Conservation (phyloP, 352 stramenopile species). For the Phytophthora litchii region DNA sequence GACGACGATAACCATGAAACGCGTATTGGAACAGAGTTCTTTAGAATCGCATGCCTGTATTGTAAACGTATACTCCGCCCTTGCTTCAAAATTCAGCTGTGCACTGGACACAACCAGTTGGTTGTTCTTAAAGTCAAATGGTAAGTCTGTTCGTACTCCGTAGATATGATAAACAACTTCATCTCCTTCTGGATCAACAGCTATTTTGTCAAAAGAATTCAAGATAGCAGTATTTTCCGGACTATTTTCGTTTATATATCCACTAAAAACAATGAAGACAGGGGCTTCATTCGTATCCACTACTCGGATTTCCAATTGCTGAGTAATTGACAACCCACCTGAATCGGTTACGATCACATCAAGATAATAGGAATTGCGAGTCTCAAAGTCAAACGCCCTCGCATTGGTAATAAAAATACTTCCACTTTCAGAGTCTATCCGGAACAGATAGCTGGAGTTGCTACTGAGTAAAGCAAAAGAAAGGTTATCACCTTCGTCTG, state of each 20-base stretch:
- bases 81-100: conserved; percentile 26
- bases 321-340: conserved; percentile 30
- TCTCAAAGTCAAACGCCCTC: conserved; percentile 54
- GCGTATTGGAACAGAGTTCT: conserved; percentile 13
- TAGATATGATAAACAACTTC: conserved; percentile 12
- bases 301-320: conserved; percentile 42
- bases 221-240: conserved; percentile 21
- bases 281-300: conserved; percentile 56
- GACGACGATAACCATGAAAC: conserved; percentile 17
- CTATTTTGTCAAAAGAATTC: conserved; percentile 6
- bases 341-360: conserved; percentile 39
- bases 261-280: conserved; percentile 29
- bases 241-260: conserved; percentile 28
- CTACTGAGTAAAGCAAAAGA: conserved; percentile 20
- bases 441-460: conserved; percentile 41
- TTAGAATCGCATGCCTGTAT: conserved; percentile 24
- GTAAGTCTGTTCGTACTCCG: neutral
- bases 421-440: conserved; percentile 45
- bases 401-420: conserved; percentile 42
- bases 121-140: conserved; percentile 28
- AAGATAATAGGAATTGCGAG: conserved; percentile 17
- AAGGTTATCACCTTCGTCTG: conserved; percentile 20
- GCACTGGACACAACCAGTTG: conserved; percentile 18
- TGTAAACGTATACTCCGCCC: conserved; percentile 8
- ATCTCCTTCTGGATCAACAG: conserved; percentile 29